phyloP scores from a whole-genome alignment of 179 eudicot genomes.

The Camellia oleifera region DNA sequence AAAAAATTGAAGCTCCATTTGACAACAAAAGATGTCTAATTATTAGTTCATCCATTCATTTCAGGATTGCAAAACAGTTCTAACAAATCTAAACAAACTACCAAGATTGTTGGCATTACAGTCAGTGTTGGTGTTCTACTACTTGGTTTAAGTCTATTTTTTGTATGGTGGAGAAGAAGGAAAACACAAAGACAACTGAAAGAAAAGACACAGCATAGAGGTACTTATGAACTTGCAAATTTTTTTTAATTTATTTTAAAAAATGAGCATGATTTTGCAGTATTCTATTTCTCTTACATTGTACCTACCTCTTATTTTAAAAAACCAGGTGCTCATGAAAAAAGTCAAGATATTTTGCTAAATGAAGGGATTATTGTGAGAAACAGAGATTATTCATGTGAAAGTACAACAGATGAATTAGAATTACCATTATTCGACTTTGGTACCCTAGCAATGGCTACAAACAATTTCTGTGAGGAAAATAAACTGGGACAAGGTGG shows the following conservation, averaged over 20 bases:
- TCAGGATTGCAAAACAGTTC: constrained; percentile 23
- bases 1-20: neutral
- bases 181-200: constrained; percentile 4
- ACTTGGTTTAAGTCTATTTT: constrained; percentile 25
- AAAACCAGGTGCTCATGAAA: constrained; percentile 44
- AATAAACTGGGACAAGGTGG: constrained; percentile 49
- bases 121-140: constrained; percentile 31
- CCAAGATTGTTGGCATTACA: constrained; percentile 30
- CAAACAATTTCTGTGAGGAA: constrained; percentile 28
- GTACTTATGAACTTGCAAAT: constrained; percentile 25
- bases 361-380: constrained; percentile 38
- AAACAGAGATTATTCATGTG: constrained; percentile 44
- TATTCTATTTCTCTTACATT: neutral
- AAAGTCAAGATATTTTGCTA: constrained; percentile 54
- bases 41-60: neutral
- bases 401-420: constrained; percentile 27
- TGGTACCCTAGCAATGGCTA: constrained; percentile 28
- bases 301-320: constrained; percentile 8
- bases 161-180: constrained; percentile 36
- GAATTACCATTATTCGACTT: constrained; percentile 40
- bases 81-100: constrained; percentile 18
- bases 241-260: neutral
- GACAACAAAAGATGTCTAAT: neutral
- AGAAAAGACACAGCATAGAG: constrained; percentile 29
- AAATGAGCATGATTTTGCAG: neutral